Conservation (phyloP, 1,139 yeast genomes). For the Yamadazyma jaroonii region DNA sequence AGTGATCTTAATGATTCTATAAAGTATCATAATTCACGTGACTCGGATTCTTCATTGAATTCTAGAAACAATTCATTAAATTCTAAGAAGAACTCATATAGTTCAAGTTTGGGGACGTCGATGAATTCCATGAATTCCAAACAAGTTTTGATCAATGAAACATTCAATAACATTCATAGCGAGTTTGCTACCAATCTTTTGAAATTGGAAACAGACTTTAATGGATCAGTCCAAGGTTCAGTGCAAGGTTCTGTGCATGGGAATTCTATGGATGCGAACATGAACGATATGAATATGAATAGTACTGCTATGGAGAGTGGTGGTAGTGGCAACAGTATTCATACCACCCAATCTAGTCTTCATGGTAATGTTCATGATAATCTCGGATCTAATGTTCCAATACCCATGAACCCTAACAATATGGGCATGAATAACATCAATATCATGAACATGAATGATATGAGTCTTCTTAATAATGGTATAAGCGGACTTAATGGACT, state of each 20-base stretch:
- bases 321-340: too few relatives aligned
- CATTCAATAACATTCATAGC: conserved; percentile 1
- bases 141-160: conserved; percentile 3
- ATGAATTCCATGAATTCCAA: too few relatives aligned
- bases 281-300: neutral
- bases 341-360: too few relatives aligned
- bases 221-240: too few relatives aligned
- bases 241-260: neutral
- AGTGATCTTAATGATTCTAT: conserved; percentile 2
- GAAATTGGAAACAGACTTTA: conserved; percentile 3
- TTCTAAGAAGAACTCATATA: neutral
- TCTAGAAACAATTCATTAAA: neutral
- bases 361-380: too few relatives aligned
- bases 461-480: neutral
- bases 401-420: too few relatives aligned
- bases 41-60: neutral
- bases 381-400: too few relatives aligned
- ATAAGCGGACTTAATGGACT: too few relatives aligned
- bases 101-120: too few relatives aligned
- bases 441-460: neutral
- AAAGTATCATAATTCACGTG: neutral
- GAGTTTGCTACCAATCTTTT: conserved; percentile 6
- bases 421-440: too few relatives aligned
- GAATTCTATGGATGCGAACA: too few relatives aligned
- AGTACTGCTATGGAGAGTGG: too few relatives aligned